Conservation (phyloP, 208 protist species). For the Leishmania guyanensis region DNA sequence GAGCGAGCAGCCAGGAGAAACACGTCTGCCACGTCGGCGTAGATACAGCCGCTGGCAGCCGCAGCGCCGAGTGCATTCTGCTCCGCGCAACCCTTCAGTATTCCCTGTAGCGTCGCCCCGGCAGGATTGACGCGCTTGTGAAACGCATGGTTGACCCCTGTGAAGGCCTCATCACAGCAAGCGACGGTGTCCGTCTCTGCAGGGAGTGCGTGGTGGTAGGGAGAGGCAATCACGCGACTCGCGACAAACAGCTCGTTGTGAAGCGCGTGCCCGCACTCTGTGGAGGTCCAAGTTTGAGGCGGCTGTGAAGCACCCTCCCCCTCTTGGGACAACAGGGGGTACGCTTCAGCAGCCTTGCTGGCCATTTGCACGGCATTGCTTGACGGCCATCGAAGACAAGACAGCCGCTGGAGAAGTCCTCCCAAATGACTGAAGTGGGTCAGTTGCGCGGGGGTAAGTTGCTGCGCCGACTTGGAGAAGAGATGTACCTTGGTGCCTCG, state of each 20-base stretch:
- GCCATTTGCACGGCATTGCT: not conserved
- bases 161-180: conserved; percentile 27
- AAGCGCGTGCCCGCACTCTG: not conserved
- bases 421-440: conserved; percentile 28
- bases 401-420: conserved; percentile 13
- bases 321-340: not conserved
- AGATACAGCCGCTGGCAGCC: conserved; percentile 69
- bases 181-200: not conserved
- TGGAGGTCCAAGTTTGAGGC: not conserved
- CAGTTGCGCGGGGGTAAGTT: conserved; percentile 16
- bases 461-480: not conserved
- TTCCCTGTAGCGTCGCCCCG: conserved; percentile 52
- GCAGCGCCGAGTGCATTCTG: conserved; percentile 85
- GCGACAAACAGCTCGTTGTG: conserved; percentile 20
- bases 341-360: not conserved
- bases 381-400: not conserved
- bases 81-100: conserved; percentile 88
- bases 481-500: not conserved
- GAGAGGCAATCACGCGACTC: conserved; percentile 18
- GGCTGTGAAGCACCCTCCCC: not conserved
- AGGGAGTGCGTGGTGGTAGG: not conserved
- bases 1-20: conserved; percentile 42
- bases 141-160: conserved; percentile 79
- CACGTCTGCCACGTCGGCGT: conserved; percentile 47
- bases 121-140: conserved; percentile 61